Percentiles rank a stretch among this genome's conserved stretches.
phyloP scores from a whole-genome alignment of 176 grass and related monocot genomes.

The Pontederia crassipes region DNA sequence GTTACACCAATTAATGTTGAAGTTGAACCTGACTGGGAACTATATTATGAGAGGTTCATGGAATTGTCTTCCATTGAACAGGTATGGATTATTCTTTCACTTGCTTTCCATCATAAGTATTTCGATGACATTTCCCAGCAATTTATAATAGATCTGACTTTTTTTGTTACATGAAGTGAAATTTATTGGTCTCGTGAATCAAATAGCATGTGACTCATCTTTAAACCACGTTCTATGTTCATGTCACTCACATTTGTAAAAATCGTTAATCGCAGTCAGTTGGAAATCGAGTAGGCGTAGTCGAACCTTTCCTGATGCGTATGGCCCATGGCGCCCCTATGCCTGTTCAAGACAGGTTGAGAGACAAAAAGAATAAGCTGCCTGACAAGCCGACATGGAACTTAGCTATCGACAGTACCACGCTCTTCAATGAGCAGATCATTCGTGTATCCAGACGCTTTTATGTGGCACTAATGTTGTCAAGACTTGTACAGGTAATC shows the following conservation, averaged over 20 bases:
- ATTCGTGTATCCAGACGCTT: constrained; percentile 82
- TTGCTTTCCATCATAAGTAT: constrained; percentile 4
- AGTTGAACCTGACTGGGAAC: constrained; percentile 94
- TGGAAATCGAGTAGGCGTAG: constrained; percentile 74
- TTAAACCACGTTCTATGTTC: neutral
- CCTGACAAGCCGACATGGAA: constrained; percentile 15
- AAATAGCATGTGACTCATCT: neutral
- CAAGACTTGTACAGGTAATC: constrained; percentile 73
- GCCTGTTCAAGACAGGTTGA: constrained; percentile 39
- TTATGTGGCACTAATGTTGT: constrained; percentile 92
- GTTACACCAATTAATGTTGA: constrained; percentile 91
- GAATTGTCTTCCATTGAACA: constrained; percentile 77
- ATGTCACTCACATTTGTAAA: neutral
- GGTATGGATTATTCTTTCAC: constrained; percentile 32
- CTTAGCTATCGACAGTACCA: constrained; percentile 18
- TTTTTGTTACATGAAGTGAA: too few species aligned
- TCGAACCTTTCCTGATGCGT: constrained; percentile 85
- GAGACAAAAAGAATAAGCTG: constrained; percentile 25
- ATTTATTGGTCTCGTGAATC: too few species aligned
- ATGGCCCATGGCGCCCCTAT: constrained; percentile 81
- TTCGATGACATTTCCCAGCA: neutral
- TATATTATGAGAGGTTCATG: constrained; percentile 95
- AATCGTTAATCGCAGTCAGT: constrained; percentile 49
- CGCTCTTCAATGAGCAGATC: constrained; percentile 47
- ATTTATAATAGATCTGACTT: too few species aligned